Conservation (phyloP, 768 basidiomycete genomes). For the Gautieria morchelliformis region DNA sequence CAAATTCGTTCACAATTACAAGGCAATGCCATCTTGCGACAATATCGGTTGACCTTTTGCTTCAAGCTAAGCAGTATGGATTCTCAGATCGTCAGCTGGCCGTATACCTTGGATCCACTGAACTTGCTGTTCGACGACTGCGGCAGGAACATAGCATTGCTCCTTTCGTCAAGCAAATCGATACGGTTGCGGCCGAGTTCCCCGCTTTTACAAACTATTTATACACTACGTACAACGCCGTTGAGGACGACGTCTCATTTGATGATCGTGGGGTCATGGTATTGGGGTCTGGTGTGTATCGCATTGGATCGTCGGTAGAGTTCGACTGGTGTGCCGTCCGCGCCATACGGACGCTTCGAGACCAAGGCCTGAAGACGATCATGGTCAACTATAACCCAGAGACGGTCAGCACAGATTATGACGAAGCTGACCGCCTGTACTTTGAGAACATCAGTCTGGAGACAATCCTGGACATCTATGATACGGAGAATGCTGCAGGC, state of each 20-base stretch:
- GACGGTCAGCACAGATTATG: constrained; percentile 98
- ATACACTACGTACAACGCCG: constrained; percentile 96
- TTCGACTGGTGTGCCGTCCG: constrained; percentile 99
- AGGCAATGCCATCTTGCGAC: constrained; percentile 59
- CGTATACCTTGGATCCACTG: constrained; percentile 73
- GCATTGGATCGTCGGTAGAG: constrained; percentile 98
- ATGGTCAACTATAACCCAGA: constrained; percentile 99
- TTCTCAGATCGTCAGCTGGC: constrained; percentile 94
- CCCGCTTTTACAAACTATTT: constrained; percentile 98
- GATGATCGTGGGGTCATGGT: constrained; percentile 93
- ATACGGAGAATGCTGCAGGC: constrained; percentile 78
- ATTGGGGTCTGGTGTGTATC: constrained; percentile 94
- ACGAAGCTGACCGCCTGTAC: constrained; percentile 96
- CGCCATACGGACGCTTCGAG: constrained; percentile 89
- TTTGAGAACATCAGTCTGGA: constrained; percentile 98
- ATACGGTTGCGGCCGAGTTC: constrained; percentile 98
- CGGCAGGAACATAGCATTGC: constrained; percentile 76
- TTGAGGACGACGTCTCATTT: constrained; percentile 87
- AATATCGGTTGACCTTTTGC: constrained; percentile 52
- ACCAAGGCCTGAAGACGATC: constrained; percentile 89
- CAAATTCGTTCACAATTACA: background rate
- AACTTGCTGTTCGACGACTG: constrained; percentile 83
- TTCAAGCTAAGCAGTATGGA: constrained; percentile 85
- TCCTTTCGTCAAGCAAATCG: constrained; percentile 97
- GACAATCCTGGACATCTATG: constrained; percentile 95